These are phyloP conservation scores for Inonotus hispidus DNA, from an alignment of 1,284 basidiomycete species.

Conservation along the genomic window DNA sequence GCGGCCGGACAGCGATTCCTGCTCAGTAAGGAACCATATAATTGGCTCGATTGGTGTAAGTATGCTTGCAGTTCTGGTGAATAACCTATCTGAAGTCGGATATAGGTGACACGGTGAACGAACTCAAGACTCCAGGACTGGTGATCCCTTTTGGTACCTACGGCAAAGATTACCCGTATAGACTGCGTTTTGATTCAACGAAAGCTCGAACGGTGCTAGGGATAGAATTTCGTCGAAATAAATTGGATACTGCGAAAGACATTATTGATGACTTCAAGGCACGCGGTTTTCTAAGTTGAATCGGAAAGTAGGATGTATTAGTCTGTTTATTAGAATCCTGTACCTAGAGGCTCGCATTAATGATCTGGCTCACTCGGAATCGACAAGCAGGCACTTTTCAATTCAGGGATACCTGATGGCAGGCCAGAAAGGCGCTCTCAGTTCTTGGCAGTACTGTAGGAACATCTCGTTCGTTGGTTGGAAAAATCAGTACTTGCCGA, in stretches of 20 bases:
- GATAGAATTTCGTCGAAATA: slow-evolving; percentile 3
- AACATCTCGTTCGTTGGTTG: too few relatives aligned
- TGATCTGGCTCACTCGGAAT: too few relatives aligned
- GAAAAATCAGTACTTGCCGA: too few relatives aligned
- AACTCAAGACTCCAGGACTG: slow-evolving; percentile 6
- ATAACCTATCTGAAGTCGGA: background rate
- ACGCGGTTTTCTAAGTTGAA: slow-evolving; percentile 15
- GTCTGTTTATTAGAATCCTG: background rate
- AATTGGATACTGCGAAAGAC: slow-evolving; percentile 4
- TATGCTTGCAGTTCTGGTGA: slow-evolving; percentile 11
- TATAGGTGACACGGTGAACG: slow-evolving; percentile 12
- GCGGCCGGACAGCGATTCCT: slow-evolving; percentile 40
- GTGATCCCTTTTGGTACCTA: slow-evolving; percentile 5
- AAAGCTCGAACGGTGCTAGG: slow-evolving; percentile 5
- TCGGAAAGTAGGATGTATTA: background rate
- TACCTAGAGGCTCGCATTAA: too few relatives aligned
- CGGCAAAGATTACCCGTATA: background rate
- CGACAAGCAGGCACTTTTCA: background rate
- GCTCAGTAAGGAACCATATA: slow-evolving; percentile 26
- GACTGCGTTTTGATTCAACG: background rate
- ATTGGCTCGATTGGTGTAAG: slow-evolving; percentile 20
- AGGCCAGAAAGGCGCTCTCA: background rate
- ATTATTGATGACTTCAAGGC: slow-evolving; percentile 12
- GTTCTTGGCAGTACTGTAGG: too few relatives aligned
- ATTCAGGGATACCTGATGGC: background rate